Conservation (phyloP, 179 eudicot species). For the Heliamphora pulchella region DNA sequence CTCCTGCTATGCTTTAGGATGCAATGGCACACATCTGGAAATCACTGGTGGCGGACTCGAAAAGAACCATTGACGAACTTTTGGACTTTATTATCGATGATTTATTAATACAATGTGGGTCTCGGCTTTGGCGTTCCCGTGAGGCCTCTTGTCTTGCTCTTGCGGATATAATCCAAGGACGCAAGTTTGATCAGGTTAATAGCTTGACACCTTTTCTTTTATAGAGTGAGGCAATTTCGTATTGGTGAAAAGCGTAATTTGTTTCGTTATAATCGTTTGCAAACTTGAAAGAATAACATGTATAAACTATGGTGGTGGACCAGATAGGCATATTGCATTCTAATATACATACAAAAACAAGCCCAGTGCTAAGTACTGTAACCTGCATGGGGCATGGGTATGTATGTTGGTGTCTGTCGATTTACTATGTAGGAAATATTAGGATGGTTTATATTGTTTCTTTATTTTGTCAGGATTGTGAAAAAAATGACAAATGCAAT, state of each 20-base stretch:
- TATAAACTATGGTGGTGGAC: neutral
- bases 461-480: neutral
- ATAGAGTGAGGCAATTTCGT: neutral
- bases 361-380: neutral
- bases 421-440: neutral
- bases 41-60: slow-evolving; percentile 81
- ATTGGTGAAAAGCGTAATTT: neutral
- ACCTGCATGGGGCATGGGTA: neutral
- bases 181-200: slow-evolving; percentile 76
- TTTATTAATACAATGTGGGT: slow-evolving; percentile 74
- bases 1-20: slow-evolving; percentile 47
- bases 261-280: neutral
- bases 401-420: neutral
- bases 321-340: neutral
- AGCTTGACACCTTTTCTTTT: neutral
- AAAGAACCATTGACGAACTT: slow-evolving; percentile 71
- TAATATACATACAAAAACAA: too few species aligned
- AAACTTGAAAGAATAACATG: neutral
- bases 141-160: slow-evolving; percentile 96
- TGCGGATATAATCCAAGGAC: slow-evolving; percentile 90
- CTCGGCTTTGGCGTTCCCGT: slow-evolving; percentile 98
- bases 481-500: too few species aligned
- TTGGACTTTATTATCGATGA: slow-evolving; percentile 75
- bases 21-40: slow-evolving; percentile 98
- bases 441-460: neutral